Percentiles rank a stretch among this genome's conserved stretches.
Evolutionary conservation across 1,284 basidiomycete species (phyloP).

Genomic region (Leccinum fallax): DNA sequence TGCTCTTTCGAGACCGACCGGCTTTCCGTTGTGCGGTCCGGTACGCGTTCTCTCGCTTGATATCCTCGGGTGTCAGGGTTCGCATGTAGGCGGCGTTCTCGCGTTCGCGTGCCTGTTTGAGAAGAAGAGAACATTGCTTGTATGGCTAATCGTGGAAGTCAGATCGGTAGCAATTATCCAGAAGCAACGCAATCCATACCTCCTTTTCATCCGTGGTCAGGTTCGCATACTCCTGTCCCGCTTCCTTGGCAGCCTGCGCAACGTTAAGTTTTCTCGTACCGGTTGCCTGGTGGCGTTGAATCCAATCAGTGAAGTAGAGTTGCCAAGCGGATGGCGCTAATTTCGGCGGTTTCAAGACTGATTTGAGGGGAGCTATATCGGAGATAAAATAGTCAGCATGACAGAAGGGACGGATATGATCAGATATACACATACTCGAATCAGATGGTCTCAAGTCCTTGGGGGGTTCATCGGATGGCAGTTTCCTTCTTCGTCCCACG

Average conservation of each 20-base stretch:
- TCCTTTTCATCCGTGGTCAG: constrained; percentile 83
- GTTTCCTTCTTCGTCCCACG: no score
- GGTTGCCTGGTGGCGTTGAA: constrained; percentile 83
- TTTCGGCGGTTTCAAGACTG: constrained; percentile 45
- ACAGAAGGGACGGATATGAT: constrained; percentile 35
- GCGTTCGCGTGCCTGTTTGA: constrained; percentile 83
- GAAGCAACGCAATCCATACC: constrained; percentile 44
- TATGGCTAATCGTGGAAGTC: constrained; percentile 60
- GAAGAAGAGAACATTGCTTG: constrained; percentile 77
- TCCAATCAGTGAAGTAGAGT: constrained; percentile 95
- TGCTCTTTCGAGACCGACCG: constrained; percentile 90
- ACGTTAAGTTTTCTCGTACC: constrained; percentile 88
- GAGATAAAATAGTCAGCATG: constrained; percentile 30
- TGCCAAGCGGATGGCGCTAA: constrained; percentile 92
- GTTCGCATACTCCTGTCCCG: constrained; percentile 86
- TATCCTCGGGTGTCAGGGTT: constrained; percentile 91
- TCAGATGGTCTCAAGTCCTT: constrained; percentile 22
- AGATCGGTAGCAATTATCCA: constrained; percentile 36
- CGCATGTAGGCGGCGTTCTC: constrained; percentile 87
- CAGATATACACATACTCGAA: constrained; percentile 31
- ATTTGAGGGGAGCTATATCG: constrained; percentile 57
- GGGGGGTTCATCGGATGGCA: no score
- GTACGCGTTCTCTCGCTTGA: constrained; percentile 91
- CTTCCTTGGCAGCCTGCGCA: constrained; percentile 94
- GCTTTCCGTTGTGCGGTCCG: constrained; percentile 91